phyloP scores from a whole-genome alignment of 1,284 basidiomycete species.

The Sutorius eximius region DNA sequence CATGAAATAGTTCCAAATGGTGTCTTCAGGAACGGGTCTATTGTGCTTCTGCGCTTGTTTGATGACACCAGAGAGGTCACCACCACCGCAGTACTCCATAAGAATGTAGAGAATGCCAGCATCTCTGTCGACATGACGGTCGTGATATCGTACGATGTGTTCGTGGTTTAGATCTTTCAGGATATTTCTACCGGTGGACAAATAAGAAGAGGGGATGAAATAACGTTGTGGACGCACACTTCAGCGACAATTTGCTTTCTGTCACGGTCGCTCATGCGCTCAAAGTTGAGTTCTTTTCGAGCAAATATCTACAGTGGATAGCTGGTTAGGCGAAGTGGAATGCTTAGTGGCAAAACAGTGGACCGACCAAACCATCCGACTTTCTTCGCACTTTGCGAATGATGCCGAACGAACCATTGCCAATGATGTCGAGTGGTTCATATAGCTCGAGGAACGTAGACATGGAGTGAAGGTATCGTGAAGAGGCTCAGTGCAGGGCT shows the following conservation, averaged over 20 bases:
- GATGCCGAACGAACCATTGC: conserved; percentile 96
- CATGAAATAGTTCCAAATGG: conserved; percentile 93
- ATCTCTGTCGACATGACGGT: conserved; percentile 88
- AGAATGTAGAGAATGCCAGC: conserved; percentile 91
- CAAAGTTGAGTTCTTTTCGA: conserved; percentile 94
- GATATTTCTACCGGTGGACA: conserved; percentile 71
- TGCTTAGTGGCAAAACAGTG: conserved; percentile 8
- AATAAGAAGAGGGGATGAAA: background rate
- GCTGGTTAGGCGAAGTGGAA: conserved; percentile 1
- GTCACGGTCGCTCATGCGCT: conserved; percentile 90
- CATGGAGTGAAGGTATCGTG: conserved; percentile 25
- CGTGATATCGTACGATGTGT: conserved; percentile 93
- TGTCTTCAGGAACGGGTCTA: conserved; percentile 82
- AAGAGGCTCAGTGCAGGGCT: background rate
- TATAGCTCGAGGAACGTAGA: conserved; percentile 68
- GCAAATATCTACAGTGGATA: conserved; percentile 67
- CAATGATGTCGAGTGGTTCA: conserved; percentile 88
- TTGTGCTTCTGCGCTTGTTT: conserved; percentile 71
- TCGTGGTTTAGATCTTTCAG: conserved; percentile 92
- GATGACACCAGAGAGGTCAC: conserved; percentile 87
- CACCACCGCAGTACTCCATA: conserved; percentile 97
- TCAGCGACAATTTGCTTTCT: conserved; percentile 96
- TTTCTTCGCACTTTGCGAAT: conserved; percentile 91
- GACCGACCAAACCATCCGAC: conserved; percentile 78
- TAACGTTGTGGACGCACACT: conserved; percentile 66